These are phyloP conservation scores for Lyophyllum shimeji DNA, from an alignment of 768 basidiomycete genomes.

Conservation along the genomic window DNA sequence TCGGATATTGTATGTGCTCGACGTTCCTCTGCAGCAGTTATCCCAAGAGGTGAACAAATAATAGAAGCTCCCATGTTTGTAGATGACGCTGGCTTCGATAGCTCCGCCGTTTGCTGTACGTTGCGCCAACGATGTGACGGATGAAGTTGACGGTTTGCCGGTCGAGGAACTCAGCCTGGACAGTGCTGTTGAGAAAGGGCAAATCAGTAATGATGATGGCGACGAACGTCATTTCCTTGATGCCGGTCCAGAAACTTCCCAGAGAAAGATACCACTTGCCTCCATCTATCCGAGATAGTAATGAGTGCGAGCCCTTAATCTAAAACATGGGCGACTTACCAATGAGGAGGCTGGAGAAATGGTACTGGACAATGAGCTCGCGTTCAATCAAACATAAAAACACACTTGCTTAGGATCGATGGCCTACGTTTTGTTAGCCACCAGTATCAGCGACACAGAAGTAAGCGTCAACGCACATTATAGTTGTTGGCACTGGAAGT, in stretches of 20 bases:
- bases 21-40: conserved; percentile 47
- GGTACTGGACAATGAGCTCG: conserved; percentile 29
- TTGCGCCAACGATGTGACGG: conserved; percentile 30
- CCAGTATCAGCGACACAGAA: not conserved
- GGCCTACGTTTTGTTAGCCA: conserved; percentile 28
- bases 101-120: conserved; percentile 44
- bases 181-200: not conserved
- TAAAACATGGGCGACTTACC: conserved; percentile 24
- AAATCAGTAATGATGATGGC: conserved; percentile 10
- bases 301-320: not conserved
- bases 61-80: conserved; percentile 43
- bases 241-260: conserved; percentile 59
- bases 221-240: conserved; percentile 30
- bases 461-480: conserved; percentile 30
- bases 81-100: conserved; percentile 49
- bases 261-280: conserved; percentile 49
- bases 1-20: conserved; percentile 60
- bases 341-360: not conserved
- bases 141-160: not conserved
- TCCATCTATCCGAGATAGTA: conserved; percentile 11
- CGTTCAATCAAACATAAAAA: not conserved
- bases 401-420: conserved; percentile 51
- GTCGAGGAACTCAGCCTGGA: not conserved
- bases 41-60: conserved; percentile 62
- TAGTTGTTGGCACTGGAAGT: conserved; percentile 37